Conservation (phyloP, 345 rosid species). For the Syzygium jambos region DNA sequence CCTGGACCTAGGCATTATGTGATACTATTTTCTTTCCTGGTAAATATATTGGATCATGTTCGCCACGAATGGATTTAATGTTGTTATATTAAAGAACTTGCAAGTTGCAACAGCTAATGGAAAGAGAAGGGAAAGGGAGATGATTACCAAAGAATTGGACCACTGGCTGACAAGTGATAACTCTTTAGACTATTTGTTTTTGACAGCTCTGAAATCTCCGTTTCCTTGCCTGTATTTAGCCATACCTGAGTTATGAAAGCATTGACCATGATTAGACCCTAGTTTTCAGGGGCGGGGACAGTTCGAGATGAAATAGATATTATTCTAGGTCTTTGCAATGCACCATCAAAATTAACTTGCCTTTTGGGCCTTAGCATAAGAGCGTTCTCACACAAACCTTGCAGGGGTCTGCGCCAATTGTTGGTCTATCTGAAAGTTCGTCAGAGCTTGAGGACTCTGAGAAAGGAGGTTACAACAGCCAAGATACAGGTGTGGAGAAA, state of each 20-base stretch:
- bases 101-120: not conserved
- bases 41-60: not conserved
- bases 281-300: not conserved
- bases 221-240: not conserved
- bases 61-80: not conserved
- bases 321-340: not conserved
- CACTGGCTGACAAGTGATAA: not conserved
- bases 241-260: not conserved
- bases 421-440: constrained; percentile 82
- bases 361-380: not conserved
- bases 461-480: constrained; percentile 31
- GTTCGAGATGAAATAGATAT: not conserved
- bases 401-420: constrained; percentile 81
- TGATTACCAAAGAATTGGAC: not conserved
- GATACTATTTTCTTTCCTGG: not conserved
- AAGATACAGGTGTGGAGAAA: constrained; percentile 41
- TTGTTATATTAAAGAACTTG: not conserved
- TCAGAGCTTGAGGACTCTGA: constrained; percentile 74
- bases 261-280: not conserved
- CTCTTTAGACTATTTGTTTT: not conserved
- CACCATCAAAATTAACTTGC: not conserved
- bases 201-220: not conserved
- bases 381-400: not conserved
- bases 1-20: not conserved
- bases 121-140: not conserved